Conservation (phyloP, 2,329 filamentous ascomycete genomes). For the Amesomyces nigricolor region DNA sequence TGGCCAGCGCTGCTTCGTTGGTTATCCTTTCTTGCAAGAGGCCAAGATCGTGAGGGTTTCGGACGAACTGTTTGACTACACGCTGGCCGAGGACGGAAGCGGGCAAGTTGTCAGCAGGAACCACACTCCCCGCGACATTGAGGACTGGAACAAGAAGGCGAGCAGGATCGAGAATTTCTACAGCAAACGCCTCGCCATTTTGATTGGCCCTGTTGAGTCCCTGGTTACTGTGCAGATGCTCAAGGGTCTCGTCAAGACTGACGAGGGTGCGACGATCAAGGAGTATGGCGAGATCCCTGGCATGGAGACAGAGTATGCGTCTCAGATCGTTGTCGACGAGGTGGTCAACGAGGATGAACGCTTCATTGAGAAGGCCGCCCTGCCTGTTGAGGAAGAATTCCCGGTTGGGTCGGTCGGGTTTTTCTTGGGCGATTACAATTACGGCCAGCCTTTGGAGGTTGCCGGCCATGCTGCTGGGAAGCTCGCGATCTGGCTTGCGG, state of each 20-base stretch:
- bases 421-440: constrained; percentile 90
- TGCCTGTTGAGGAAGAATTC: constrained; percentile 88
- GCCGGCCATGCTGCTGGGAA: constrained; percentile 67
- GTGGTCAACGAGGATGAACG: constrained; percentile 87
- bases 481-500: constrained; percentile 72
- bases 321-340: constrained; percentile 83
- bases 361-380: constrained; percentile 83
- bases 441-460: constrained; percentile 84
- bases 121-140: constrained; percentile 70
- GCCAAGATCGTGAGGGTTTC: constrained; percentile 84
- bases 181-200: constrained; percentile 82
- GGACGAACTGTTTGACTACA: constrained; percentile 89
- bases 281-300: constrained; percentile 84
- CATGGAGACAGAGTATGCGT: constrained; percentile 82
- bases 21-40: constrained; percentile 93
- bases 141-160: constrained; percentile 79
- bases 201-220: constrained; percentile 81
- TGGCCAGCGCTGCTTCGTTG: constrained; percentile 80
- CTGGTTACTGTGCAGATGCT: constrained; percentile 91
- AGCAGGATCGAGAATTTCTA: constrained; percentile 79
- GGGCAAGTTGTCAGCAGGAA: constrained; percentile 60
- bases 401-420: constrained; percentile 77
- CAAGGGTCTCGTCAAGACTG: constrained; percentile 82
- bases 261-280: constrained; percentile 85
- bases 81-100: constrained; percentile 58